Base-by-base conservation (phyloP, 805 yeast genomes). In the Kockiozyma suomiensis region DNA sequence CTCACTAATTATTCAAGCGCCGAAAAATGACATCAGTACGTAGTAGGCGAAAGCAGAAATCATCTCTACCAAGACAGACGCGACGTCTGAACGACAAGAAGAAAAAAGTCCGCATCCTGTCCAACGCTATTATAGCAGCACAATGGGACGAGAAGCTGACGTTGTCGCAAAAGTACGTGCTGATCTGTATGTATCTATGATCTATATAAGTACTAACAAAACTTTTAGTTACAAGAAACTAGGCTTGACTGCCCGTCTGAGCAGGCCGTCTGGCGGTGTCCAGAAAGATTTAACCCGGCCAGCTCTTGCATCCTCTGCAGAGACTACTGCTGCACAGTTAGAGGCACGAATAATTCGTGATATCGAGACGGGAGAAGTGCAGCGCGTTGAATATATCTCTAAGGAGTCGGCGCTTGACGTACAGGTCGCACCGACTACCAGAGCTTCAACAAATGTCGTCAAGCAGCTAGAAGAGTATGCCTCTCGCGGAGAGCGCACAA, bases 111-210 rank as follows among this genome's bases (percentile, higher is more conserved):
- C 84, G 84, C 62, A 83, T 88, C 33, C 79, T 80, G 50, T 79
- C 88, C 0, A 90, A 90, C 70, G 88, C 96, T 1, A 82, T 94
- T 64, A 88, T 94, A 64, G 96, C 90, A 3, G 88, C 84, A 35
- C 82, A 91, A 73, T 94, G 99, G 99, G 97, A 94, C 74, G 82
- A 85, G 60, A 81, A 82, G 12, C 78, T 86, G 58, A 92, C 98
- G 0, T 76, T 92, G 61, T 80, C 84, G 54, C 98, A 94, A 72
- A 94, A 94, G 68, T 66, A 49, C 2, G 32, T 21, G 2, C 15
- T n/a, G 33, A 19, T 13, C 17, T 13, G 19, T 19, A n/a, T 15
- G 6, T 25, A 25, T 4, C 25, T 30, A 50, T 13, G 38, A 23
- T 6, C 12, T 17, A 26, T n/a, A n/a, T n/a, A n/a, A n/a, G n/a